Evolutionary conservation across 345 rosid species (phyloP), one percentile per base, ranked within the genome.

Genomic region (Firmiana major): DNA sequence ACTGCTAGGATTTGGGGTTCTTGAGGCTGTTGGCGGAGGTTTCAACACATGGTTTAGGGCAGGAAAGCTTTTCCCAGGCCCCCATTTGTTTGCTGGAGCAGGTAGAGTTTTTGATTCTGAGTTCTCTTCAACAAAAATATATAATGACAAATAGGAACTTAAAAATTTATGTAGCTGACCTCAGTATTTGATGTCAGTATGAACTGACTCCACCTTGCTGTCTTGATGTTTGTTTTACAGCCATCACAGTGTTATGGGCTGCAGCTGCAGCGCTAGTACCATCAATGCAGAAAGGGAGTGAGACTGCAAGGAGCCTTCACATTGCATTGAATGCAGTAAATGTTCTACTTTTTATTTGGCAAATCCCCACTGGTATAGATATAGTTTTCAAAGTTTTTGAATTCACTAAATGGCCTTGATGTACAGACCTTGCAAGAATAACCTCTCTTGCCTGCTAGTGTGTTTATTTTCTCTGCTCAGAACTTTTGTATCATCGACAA

Each of bases 21-120:
- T 93, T 28, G 99, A 95, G 84, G 0, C 98, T 38, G 76, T 93
- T 9, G 85, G 79, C 12, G 98, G 99, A 57, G 97, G 99, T 46
- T 15, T 91, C 75, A 95, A 95, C 69, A 93, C 99, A 31, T 91
- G 91, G 90, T 80, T 89, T 46, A 87, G 98, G 78, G 81, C 97
- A 0, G 97, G 99, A 76, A 93, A 91, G 88, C 88, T 94, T 26
- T 94, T 94, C 82, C 99, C 99, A 12, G 99, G 98, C n/a, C 99
- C 98, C 62, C 99, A 95, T 89, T 88, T 95, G 85, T 95, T 87
- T 72, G 93, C 93, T 6, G 99, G 98, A 73, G 92, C 98, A 84
- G 92, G 98, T 92, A 75, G 1, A 9, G 0, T 21, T 21, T 46
- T 63, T 3, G 26, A 42, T 26, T 65, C n/a, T 38, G 31, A 62